Base-by-base conservation (phyloP, 2,329 filamentous ascomycete species). In the Knoxdaviesia capensis region DNA sequence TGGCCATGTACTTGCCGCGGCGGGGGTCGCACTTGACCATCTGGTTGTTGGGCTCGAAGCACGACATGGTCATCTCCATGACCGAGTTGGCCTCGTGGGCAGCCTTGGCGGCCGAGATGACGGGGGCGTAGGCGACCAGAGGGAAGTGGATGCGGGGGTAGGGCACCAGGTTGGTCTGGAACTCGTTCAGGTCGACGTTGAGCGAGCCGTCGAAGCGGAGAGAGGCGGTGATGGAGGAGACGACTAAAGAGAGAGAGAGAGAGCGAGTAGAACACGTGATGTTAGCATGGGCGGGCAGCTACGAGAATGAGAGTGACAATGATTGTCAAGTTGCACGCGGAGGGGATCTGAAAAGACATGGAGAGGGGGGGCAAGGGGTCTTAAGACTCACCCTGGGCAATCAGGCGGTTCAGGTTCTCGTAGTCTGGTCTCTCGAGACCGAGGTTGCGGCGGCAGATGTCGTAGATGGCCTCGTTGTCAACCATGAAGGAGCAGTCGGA, bases 401-500 rank as follows among this genome's bases (percentile, higher is more conserved):
- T 94, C 60, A 98, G 73, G 54, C 90, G 85, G 77, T 98, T 98
- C 53, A 98, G 72, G 74, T 98, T 94, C 74, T 94, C 87, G 64
- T 87, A 94, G 74, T 88, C 88, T 57, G 90, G 90, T 53, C 90
- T 84, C 75, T 94, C 87, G 52, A 98, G 87, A 52, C 85, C 87
- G 50, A 98, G 76, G 73, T 94, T 96, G 61, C 86, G 82, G 58
- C 87, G 82, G 80, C 90, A 98, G 62, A 98, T 96, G 62, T 96
- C 90, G 68, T 96, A 96, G 63, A 98, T 94, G 56, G 90, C 90
- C 73, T 98, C 90, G 67, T 98, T 98, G 71, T 98, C 90, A 53
- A 98, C 90, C 85, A 96, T 94, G 76, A 98, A 98, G 56, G 83
- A 92, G 74, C 90, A 96, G 75, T 98, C 90, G 48, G 87, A 94